Evolutionary conservation across 768 basidiomycete species (phyloP).

Genomic region (Sistotremastrum suecicum): DNA sequence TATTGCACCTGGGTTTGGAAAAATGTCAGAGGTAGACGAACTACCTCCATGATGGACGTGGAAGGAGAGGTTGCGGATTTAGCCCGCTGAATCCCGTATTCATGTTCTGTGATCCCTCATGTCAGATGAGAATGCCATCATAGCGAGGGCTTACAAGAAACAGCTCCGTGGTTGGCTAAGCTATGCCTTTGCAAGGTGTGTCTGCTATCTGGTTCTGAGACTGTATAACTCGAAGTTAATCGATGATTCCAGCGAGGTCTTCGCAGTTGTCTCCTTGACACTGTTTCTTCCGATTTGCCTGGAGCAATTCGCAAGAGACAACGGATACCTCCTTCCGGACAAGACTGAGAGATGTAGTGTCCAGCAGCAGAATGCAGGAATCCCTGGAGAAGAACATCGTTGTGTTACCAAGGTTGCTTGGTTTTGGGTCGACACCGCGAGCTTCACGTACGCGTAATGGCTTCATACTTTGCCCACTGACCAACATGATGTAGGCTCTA

Average conservation of each 20-base stretch:
- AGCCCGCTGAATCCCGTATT: too few species aligned
- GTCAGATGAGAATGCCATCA: too few species aligned
- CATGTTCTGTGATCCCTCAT: too few species aligned
- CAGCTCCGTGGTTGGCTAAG: constrained; percentile 64
- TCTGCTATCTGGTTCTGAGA: not conserved
- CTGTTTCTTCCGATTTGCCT: constrained; percentile 74
- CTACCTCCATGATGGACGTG: too few species aligned
- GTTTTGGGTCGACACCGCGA: constrained; percentile 82
- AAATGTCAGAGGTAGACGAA: constrained; percentile 10
- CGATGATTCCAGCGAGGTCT: constrained; percentile 45
- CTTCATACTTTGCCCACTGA: constrained; percentile 1
- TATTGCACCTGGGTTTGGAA: constrained; percentile 41
- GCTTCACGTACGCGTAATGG: constrained; percentile 35
- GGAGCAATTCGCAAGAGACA: constrained; percentile 82
- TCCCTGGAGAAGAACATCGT: constrained; percentile 19
- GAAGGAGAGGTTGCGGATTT: too few species aligned
- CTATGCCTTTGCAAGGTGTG: constrained; percentile 73
- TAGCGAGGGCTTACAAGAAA: not conserved
- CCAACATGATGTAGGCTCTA: constrained; percentile 45
- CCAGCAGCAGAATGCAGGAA: constrained; percentile 2
- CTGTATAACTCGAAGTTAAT: not conserved
- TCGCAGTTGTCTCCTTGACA: constrained; percentile 68
- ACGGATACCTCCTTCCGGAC: constrained; percentile 67
- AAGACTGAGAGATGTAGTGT: constrained; percentile 40
- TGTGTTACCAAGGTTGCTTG: constrained; percentile 78